Base-by-base conservation (phyloP, 805 yeast species). In the Kregervanrija pseudodelftensis region DNA sequence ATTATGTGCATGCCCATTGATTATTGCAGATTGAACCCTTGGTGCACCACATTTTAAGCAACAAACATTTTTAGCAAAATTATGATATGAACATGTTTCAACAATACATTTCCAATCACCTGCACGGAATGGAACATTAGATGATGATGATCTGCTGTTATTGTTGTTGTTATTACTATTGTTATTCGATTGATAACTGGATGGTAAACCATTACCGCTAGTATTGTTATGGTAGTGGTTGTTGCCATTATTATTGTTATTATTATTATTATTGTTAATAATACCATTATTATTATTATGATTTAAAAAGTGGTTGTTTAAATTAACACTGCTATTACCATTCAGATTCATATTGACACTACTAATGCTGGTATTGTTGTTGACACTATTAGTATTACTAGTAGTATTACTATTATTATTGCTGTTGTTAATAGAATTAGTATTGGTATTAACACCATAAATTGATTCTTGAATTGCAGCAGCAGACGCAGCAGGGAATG, bases 81-180 rank as follows among this genome's bases (percentile, higher is more conserved):
- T 89, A 64, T 89, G 96, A 63, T 90, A 90, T 32, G 80, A 73
- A 62, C 96, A 90, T 22, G 76, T 70, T 44, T 83, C 90, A 50
- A 76, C 79, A 28, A 77, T 70, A 68, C 96, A 90, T 63, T 88
- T 89, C 96, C 96, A 90, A 65, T 89, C 97, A 42, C 96, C 96
- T 3, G 96, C 96, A 55, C 97, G 76, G 65, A 90, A 90, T 30
- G 96, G 96, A n/a, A 90, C 95, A 55, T 78, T 69, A 4, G 66
- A 60, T 11, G 61, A 47, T 16, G 48, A 53, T 37, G 53, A 50
- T 42, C 57, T 55, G 43, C 51, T 53, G 43, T 47, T 51, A 41
- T 49, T 49, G 46, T 49, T 53, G 43, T 49, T 47, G 36, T 46
- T 52, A 46, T 43, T 47, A 43, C 44, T 48, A 39, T 41, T 46